Base-by-base conservation (phyloP, 2,329 filamentous ascomycete species). In the Plenodomus lindquistii region DNA sequence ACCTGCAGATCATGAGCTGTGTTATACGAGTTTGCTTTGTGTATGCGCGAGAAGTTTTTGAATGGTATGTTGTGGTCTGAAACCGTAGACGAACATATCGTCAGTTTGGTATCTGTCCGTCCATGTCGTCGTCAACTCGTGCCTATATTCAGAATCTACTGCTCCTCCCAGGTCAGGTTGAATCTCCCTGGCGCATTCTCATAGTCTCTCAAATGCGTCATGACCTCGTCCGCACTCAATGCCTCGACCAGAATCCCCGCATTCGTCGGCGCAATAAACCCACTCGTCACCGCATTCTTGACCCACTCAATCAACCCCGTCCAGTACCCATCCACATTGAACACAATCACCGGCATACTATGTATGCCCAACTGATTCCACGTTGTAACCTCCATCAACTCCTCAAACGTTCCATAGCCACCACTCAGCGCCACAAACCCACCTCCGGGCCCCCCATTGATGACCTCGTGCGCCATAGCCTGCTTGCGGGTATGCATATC, bases 361-460 rank as follows among this genome's bases (percentile, higher is more conserved):
- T 97, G 94, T 58, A 99, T 97, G 1, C 94, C 93, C 41, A 99
- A 76, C 77, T 97, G 94, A 73, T 97, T 97, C 92, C 94, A 99
- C 10, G 90, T 95, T 20, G 85, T 86, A 2, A 90, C 85, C 77
- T 95, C 90, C 73, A 96, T 91, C 69, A 99, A 81, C 80, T 99
- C 94, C 77, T 99, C 94, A 70, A 97, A 82, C 2, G 94, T 99
- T 17, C 94, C 94, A 73, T 93, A 99, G 0, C 94, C 94, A 37
- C 93, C 93, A 46, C 83, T 85, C 50, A 99, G 77, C 21, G 91
- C 91, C 35, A 99, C 85, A 75, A 99, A 99, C 11, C 93, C 93
- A 48, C 85, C 87, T 1, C 93, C 93, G 0, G 86, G 85, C 0
- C 88, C 92, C 20, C 91, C 91, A 17, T 84, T 81, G 19, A 95